Base-by-base conservation (phyloP, 2,329 filamentous ascomycete species). In the Penicillium brevicompactum region DNA sequence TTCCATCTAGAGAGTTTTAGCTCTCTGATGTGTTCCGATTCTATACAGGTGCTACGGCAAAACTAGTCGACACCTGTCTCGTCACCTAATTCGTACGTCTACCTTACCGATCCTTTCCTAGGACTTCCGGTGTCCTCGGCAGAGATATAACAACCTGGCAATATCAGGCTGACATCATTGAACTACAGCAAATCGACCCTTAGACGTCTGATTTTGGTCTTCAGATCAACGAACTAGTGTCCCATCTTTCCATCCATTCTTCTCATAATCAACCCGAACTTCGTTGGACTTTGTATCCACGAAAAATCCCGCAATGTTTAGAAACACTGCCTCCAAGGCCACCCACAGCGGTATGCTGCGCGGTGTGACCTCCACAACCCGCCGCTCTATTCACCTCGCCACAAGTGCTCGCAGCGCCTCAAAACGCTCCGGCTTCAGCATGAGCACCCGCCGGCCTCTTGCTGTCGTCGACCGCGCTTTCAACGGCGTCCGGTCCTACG, bases 401-500 rank as follows among this genome's bases (percentile, higher is more conserved):
- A 68, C 72, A 5, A 67, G 63, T 49, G 64, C 65, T 56, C 67
- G 67, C 59, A 62, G 56, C 58, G 62, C 68, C 56, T 64, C 67
- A 45, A 68, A 67, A 57, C 67, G 65, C 63, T 71, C 71, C 58
- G 71, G 69, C 59, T 66, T 75, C 51, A 65, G 65, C 58, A 59
- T 77, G 52, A 66, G 74, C 37, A 64, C 71, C 43, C 70, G 76
- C 56, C 75, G 75, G 57, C 75, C 76, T 62, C 66, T 80, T 48
- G 75, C 77, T 52, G 58, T 79, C 47, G 67, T 76, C 57, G 69
- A 72, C 55, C 69, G 68, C 40, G 61, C 66, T 53, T 69, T 66
- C 62, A 69, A 67, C 55, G 70, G 74, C 59, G 77, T 74, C 62
- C 80, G 84, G 62, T 70, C 71, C 57, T 87, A 88, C 82, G 85